Evolutionary conservation across 2,329 filamentous ascomycete species (phyloP), one percentile per base, ranked within the genome.

Genomic region (Fusarium mexicanum): DNA sequence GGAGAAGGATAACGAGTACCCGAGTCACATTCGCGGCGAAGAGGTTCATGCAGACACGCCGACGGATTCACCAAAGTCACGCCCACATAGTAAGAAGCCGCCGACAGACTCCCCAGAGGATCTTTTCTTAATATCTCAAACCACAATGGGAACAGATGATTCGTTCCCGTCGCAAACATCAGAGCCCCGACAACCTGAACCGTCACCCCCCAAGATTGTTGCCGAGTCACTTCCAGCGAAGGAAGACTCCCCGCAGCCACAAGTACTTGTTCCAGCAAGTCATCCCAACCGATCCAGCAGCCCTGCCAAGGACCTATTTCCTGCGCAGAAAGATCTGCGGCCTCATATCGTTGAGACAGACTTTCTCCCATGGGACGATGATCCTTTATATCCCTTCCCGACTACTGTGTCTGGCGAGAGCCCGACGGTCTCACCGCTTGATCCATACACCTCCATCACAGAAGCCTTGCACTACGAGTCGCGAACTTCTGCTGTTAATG

Each of bases 331-430:
- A 63, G 81, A 86, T 37, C 77, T 79, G 14, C 82, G 83, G 9
- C 82, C 82, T 17, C 80, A 82, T 53, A 83, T 90, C 11, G 85
- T 88, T 20, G 89, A 91, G 50, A 86, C 84, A 2, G 90, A 92
- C 76, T 92, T 88, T 69, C 82, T 91, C 11, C 87, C 87, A 1
- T 91, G 90, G 89, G 81, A 84, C 1, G 83, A 87, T 26, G 90
- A 92, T 67, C 87, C 88, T 3, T 80, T 84, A 0, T 91, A 90
- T 64, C 87, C 89, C 0, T 85, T 89, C 67, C 85, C 86, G 0
- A 77, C 62, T 3, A 40, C 64, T 17, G 33, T 61, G 3, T 60
- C 74, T 11, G 67, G 71, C 1, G 69, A 37, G 40, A 79, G 48
- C 5, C 69, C 77, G 4, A 43, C 59, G 17, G 57, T 75, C 6